Evolutionary conservation across 73 alveolate genomes (phyloP).

Genomic region (Effrenium voratum): DNA sequence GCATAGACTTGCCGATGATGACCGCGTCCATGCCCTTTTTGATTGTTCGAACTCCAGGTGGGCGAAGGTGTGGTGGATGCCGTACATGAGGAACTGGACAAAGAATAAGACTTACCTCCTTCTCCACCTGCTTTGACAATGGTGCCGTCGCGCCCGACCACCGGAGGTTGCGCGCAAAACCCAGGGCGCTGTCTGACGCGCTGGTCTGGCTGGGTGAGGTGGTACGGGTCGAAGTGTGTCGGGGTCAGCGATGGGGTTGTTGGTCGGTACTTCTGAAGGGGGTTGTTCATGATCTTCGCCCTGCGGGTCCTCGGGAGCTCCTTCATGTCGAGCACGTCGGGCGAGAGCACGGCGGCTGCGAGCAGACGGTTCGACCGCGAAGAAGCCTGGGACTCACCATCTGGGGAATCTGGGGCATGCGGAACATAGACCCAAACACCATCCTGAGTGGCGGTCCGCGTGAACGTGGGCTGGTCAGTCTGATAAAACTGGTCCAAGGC

Average conservation of each 20-base stretch:
- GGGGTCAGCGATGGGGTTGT: not conserved
- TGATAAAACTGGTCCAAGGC: too few relatives aligned
- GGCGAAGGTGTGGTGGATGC: too few relatives aligned
- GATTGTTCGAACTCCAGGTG: too few relatives aligned
- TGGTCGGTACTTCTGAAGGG: not conserved
- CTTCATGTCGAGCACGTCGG: too few relatives aligned
- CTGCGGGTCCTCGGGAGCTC: not conserved
- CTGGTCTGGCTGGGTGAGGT: too few relatives aligned
- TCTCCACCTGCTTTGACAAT: too few relatives aligned
- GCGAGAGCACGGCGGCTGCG: not conserved
- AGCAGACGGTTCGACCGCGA: not conserved
- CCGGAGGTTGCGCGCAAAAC: too few relatives aligned
- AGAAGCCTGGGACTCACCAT: not conserved
- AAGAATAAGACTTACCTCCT: not conserved
- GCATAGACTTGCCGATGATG: too few relatives aligned
- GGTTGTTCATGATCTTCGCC: not conserved
- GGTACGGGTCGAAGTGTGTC: not conserved
- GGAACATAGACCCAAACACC: not conserved
- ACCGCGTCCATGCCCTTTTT: too few relatives aligned
- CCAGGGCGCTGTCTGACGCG: not conserved
- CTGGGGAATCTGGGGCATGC: not conserved
- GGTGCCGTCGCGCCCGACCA: too few relatives aligned
- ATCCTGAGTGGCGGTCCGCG: not conserved
- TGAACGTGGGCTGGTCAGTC: not conserved
- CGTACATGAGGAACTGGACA: too few relatives aligned